phyloP scores from a whole-genome alignment of 1,284 basidiomycete species.

The Malassezia sp. region DNA sequence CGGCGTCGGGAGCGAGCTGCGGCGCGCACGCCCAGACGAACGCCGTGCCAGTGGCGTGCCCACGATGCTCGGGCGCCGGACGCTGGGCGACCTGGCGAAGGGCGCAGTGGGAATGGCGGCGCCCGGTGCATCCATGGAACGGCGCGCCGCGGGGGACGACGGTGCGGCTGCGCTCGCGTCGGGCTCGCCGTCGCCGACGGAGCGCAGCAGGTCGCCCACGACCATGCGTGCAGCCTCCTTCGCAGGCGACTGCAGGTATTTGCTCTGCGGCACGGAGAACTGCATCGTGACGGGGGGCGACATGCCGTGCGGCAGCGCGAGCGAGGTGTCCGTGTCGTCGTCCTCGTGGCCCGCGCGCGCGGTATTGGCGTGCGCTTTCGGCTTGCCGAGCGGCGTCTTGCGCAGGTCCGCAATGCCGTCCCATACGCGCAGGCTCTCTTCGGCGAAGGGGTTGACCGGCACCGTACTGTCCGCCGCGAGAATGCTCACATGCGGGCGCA shows the following conservation, averaged over 20 bases:
- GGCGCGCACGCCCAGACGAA: conserved; percentile 18
- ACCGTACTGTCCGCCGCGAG: neutral
- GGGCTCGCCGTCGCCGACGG: conserved; percentile 21
- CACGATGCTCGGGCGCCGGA: conserved; percentile 21
- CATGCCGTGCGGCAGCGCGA: conserved; percentile 56
- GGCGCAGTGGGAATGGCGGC: neutral
- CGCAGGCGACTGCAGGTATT: conserved; percentile 54
- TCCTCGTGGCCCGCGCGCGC: conserved; percentile 1
- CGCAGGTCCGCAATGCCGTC: conserved; percentile 64
- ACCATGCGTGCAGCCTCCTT: conserved; percentile 41
- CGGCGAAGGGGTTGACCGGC: conserved; percentile 30
- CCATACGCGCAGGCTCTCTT: conserved; percentile 50
- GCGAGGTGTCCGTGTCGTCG: conserved; percentile 48
- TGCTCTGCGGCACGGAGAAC: conserved; percentile 61
- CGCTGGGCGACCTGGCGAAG: neutral
- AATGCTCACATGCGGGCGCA: conserved; percentile 14
- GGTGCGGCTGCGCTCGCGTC: neutral
- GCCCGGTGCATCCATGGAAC: too few relatives aligned
- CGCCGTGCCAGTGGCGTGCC: conserved; percentile 25
- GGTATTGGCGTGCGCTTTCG: too few relatives aligned
- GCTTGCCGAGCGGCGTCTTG: conserved; percentile 55
- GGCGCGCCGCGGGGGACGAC: neutral
- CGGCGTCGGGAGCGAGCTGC: conserved; percentile 39
- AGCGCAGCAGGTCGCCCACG: conserved; percentile 41
- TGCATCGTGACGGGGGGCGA: conserved; percentile 75